Evolutionary conservation across 2,329 filamentous ascomycete species (phyloP).

Genomic region (Cordyceps militaris): DNA sequence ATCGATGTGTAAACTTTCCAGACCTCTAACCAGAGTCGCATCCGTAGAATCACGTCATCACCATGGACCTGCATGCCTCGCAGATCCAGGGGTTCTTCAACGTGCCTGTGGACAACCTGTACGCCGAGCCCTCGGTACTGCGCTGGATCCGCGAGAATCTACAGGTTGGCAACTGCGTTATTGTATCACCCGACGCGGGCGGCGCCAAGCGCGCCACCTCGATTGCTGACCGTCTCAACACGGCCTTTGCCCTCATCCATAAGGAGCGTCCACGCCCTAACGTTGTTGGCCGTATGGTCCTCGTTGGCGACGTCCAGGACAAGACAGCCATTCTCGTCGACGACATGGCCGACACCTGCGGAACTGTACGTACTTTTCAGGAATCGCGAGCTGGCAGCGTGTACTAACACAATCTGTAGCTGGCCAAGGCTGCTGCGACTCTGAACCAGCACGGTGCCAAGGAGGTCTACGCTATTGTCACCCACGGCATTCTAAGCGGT

Average conservation of each 20-base stretch:
- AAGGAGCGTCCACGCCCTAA: constrained; percentile 85
- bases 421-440: constrained; percentile 78
- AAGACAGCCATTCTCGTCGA: constrained; percentile 95
- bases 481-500: constrained; percentile 84
- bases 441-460: constrained; percentile 80
- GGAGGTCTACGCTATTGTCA: constrained; percentile 90
- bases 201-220: constrained; percentile 91
- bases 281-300: constrained; percentile 82
- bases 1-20: background rate
- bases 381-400: background rate
- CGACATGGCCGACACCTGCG: constrained; percentile 96
- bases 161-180: constrained; percentile 74
- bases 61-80: constrained; percentile 90
- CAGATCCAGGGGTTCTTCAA: constrained; percentile 98
- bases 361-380: constrained; percentile 44
- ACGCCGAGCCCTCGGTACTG: constrained; percentile 86
- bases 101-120: constrained; percentile 67
- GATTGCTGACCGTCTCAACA: constrained; percentile 85
- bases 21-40: constrained; percentile 39
- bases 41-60: constrained; percentile 58
- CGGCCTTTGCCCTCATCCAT: constrained; percentile 90
- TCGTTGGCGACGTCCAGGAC: constrained; percentile 89
- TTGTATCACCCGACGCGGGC: constrained; percentile 90
- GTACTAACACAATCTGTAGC: constrained; percentile 22
- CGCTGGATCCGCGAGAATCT: constrained; percentile 88